phyloP scores from a whole-genome alignment of 169 alveolate species.

The Babesia divergens region DNA sequence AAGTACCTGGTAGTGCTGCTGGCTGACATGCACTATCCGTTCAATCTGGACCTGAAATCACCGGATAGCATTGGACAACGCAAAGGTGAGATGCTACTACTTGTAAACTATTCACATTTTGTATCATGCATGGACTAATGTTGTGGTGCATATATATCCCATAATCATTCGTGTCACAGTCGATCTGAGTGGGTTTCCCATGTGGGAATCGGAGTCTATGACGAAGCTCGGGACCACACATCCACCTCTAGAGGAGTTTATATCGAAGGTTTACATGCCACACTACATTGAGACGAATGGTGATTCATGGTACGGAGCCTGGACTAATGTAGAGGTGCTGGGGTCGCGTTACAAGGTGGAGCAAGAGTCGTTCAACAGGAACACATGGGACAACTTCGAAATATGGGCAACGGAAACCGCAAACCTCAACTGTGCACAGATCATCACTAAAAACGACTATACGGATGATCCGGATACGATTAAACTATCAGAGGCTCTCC shows the following conservation, averaged over 20 bases:
- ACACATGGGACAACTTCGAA: constrained; percentile 64
- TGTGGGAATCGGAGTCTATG: constrained; percentile 43
- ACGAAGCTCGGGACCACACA: constrained; percentile 17
- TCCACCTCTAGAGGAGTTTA: constrained; percentile 40
- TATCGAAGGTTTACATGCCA: constrained; percentile 59
- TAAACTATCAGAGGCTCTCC: constrained; percentile 65
- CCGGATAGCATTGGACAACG: constrained; percentile 52
- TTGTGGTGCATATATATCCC: background rate
- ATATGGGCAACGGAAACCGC: constrained; percentile 80
- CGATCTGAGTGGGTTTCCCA: constrained; percentile 46
- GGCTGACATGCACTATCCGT: constrained; percentile 83
- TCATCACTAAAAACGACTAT: constrained; percentile 57
- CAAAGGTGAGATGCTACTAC: constrained; percentile 18
- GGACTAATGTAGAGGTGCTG: constrained; percentile 81
- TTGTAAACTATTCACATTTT: background rate
- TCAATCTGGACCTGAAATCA: constrained; percentile 64
- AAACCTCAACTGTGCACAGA: constrained; percentile 62
- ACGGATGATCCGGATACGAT: constrained; percentile 39
- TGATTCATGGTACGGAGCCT: constrained; percentile 84
- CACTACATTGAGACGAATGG: constrained; percentile 53
- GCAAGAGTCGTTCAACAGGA: constrained; percentile 69
- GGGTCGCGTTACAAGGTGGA: constrained; percentile 75
- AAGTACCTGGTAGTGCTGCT: constrained; percentile 76
- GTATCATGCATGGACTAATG: background rate
- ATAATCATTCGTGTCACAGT: constrained; percentile 6